Percentiles rank a stretch among this genome's conserved stretches.
Evolutionary conservation across 169 alveolate genomes (phyloP).

Genomic region (Cryptosporidium xiaoi): DNA sequence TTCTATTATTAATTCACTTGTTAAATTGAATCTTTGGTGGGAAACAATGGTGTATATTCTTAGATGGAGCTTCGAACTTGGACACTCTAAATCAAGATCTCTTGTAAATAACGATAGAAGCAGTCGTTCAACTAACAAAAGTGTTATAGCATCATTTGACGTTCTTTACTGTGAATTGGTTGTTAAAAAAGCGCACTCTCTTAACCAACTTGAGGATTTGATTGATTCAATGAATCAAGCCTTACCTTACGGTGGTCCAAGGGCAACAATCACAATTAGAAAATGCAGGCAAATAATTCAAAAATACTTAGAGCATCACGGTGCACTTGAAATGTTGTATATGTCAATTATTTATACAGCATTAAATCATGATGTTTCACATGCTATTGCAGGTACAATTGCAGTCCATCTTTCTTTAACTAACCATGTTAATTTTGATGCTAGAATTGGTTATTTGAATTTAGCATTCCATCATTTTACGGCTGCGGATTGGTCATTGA

Average conservation of each 20-base stretch:
- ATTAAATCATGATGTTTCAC: conserved; percentile 19
- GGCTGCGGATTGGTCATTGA: conserved; percentile 35
- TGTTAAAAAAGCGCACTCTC: conserved; percentile 36
- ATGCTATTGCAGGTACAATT: conserved; percentile 49
- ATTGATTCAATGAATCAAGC: conserved; percentile 51
- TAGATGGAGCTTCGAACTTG: conserved; percentile 65
- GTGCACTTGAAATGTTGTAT: conserved; percentile 66
- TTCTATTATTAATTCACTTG: conserved; percentile 45
- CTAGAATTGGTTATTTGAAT: conserved; percentile 55
- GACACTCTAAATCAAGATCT: conserved; percentile 49
- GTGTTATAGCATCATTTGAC: conserved; percentile 7
- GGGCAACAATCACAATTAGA: conserved; percentile 21
- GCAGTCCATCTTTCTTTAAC: conserved; percentile 56
- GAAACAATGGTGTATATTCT: conserved; percentile 62
- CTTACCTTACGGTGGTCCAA: conserved; percentile 54
- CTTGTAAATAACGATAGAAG: conserved; percentile 6
- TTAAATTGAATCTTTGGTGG: conserved; percentile 68
- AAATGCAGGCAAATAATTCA: conserved; percentile 40
- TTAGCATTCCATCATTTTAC: conserved; percentile 46
- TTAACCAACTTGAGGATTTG: conserved; percentile 8
- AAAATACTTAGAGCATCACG: conserved; percentile 29
- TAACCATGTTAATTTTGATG: conserved; percentile 27
- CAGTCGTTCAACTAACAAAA: not conserved
- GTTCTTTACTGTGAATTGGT: conserved; percentile 35
- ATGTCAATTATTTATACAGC: not conserved